Conservation (phyloP, 2,329 filamentous ascomycete genomes). For the Bipolaris bicolor region DNA sequence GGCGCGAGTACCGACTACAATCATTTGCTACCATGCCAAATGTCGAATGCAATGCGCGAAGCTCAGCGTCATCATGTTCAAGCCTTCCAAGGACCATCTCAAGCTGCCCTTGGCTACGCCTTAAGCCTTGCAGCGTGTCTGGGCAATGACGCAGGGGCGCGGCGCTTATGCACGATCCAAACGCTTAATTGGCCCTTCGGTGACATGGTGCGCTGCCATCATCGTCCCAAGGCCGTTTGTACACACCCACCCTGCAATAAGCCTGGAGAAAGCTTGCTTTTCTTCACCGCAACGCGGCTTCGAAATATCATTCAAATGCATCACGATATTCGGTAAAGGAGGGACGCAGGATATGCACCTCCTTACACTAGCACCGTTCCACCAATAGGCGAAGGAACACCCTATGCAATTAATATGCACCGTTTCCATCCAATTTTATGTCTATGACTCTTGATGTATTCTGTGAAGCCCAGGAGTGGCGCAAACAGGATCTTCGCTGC, state of each 20-base stretch:
- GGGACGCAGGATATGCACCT: no score
- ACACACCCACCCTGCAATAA: neutral
- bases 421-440: no score
- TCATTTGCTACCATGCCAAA: neutral
- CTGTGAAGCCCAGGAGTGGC: no score
- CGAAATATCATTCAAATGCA: no score
- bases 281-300: no score
- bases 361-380: no score
- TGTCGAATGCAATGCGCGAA: slow-evolving; percentile 12
- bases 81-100: slow-evolving; percentile 23
- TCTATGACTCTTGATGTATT: no score
- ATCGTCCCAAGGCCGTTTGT: no score
- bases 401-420: no score
- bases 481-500: no score
- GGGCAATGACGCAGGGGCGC: slow-evolving; percentile 12
- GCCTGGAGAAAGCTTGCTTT: neutral
- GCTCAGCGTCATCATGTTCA: slow-evolving; percentile 29
- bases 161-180: slow-evolving; percentile 17
- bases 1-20: neutral
- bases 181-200: slow-evolving; percentile 25
- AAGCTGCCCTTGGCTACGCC: slow-evolving; percentile 20
- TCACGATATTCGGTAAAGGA: no score
- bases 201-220: slow-evolving; percentile 5
- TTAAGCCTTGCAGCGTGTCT: slow-evolving; percentile 19
- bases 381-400: no score